Conservation (phyloP, 192 early-diverging fungal genomes). For the Entomortierella lignicola region DNA sequence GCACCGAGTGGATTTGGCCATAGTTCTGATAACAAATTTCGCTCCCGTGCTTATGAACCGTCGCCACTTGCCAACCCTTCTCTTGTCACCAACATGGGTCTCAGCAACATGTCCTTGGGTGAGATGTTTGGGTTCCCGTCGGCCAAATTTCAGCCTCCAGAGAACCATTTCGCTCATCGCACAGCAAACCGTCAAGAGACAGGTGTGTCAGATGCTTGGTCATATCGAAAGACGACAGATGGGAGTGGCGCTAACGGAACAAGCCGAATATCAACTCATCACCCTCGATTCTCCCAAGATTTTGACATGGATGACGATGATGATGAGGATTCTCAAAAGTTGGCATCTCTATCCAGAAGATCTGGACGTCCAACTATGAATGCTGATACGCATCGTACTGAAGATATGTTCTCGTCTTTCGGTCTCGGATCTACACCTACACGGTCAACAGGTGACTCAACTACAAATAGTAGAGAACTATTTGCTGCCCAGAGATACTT, state of each 20-base stretch:
- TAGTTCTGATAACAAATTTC: conserved; percentile 20
- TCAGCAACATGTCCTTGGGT: conserved; percentile 44
- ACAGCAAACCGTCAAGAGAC: background rate
- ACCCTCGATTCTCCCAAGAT: conserved; percentile 7
- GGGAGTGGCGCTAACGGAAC: background rate
- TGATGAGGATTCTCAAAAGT: conserved; percentile 4
- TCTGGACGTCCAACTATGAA: background rate
- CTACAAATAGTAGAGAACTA: conserved; percentile 8
- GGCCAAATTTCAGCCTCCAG: conserved; percentile 44
- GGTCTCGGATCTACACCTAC: background rate
- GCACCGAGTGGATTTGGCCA: too few species aligned
- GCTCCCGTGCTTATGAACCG: conserved; percentile 39
- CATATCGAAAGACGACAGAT: conserved; percentile 1
- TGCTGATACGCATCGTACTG: background rate
- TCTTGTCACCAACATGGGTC: conserved; percentile 27
- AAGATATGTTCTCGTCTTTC: conserved; percentile 2
- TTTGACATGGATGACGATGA: conserved; percentile 31
- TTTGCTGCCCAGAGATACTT: conserved; percentile 45
- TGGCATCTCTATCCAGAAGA: background rate
- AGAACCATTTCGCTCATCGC: conserved; percentile 47
- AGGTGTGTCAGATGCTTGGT: conserved; percentile 17
- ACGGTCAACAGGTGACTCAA: background rate
- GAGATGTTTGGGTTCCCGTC: conserved; percentile 51
- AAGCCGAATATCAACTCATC: background rate
- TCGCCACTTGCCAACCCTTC: conserved; percentile 47